Percentiles rank a stretch among this genome's conserved stretches.
phyloP scores from a whole-genome alignment of 2,329 filamentous ascomycete genomes.

The Diatrype stigma region DNA sequence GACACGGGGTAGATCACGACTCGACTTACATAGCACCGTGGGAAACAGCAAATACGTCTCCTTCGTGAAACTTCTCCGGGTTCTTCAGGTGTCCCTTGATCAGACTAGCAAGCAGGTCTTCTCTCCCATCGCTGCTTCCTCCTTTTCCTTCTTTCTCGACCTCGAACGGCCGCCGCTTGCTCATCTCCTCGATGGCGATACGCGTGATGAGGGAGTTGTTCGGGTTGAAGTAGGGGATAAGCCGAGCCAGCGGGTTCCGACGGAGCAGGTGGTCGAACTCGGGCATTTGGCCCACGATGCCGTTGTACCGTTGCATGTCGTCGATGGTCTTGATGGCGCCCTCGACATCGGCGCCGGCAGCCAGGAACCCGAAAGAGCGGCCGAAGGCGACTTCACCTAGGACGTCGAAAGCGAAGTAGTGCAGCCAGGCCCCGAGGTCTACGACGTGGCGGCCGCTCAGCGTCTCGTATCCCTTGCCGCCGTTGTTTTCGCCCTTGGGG shows the following conservation, averaged over 20 bases:
- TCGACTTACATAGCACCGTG: conserved; percentile 52
- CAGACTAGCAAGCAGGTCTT: conserved; percentile 47
- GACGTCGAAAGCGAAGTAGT: conserved; percentile 43
- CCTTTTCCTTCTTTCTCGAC: conserved; percentile 39
- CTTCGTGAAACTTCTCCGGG: conserved; percentile 42
- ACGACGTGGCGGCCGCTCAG: conserved; percentile 21
- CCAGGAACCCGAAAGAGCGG: conserved; percentile 49
- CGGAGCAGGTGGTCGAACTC: conserved; percentile 44
- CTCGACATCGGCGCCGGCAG: conserved; percentile 46
- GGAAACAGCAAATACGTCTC: conserved; percentile 53
- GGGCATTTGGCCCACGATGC: conserved; percentile 47
- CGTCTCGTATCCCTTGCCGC: neutral
- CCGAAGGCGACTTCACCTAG: conserved; percentile 50
- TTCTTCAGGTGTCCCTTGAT: conserved; percentile 50
- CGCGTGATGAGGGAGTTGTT: conserved; percentile 46
- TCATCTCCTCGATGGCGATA: conserved; percentile 48
- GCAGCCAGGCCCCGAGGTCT: conserved; percentile 45
- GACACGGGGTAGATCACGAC: neutral
- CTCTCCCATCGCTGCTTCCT: conserved; percentile 38
- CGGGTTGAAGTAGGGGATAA: conserved; percentile 37
- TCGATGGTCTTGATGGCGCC: conserved; percentile 49
- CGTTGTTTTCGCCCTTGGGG: neutral
- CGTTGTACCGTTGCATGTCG: conserved; percentile 48
- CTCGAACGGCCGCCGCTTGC: conserved; percentile 40
- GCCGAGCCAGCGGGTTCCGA: conserved; percentile 43